Evolutionary conservation across 306 rosid species (phyloP), one percentile per base, ranked within the genome.

Genomic region (Comarum palustre): DNA sequence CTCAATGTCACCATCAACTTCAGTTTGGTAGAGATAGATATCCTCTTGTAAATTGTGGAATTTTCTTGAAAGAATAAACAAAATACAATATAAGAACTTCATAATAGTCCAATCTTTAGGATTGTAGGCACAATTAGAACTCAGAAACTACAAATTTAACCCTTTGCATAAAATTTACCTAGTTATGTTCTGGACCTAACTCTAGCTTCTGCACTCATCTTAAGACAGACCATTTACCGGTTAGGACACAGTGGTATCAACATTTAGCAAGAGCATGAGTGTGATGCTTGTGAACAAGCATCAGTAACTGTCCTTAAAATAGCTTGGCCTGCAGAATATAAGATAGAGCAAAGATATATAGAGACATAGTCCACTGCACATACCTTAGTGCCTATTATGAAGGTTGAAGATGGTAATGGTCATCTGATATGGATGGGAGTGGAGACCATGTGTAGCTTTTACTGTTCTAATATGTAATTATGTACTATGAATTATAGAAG

Each of bases 381-480:
- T 25, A 69, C 76, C 73, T 68, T 82, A 45, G 83, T 85, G 88
- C 68, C 72, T 68, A 68, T 46, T 31, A 63, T 57, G 73, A 68
- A 79, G 81, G 34, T 70, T 75, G 77, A 82, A 84, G 82, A 77
- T 79, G 75, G 84, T 83, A 86, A 86, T 73, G 73, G 59, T 78
- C 87, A 69, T 66, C 5, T 73, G 39, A 32, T 55, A 38, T 75
- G 52, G 34, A 45, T 73, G 67, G 9, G 41, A 59, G 87, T 79
- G 89, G 89, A 82, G 75, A 80, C 87, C 92, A 89, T 85, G 90
- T 85, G 92, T 50, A 76, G 67, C 75, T 31, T 54, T 77, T 72
- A 51, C 65, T 75, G 55, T 76, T 83, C 77, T 65, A 41, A 47
- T 29, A 29, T 29, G 31, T 29, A 29, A 29, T 29, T 29, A 29